A percentile compares a stretch with the other conserved stretches of the same genome.
These are phyloP conservation scores for Sherardia arvensis DNA, from an alignment of 257 asterid genomes.

Conservation along the genomic window DNA sequence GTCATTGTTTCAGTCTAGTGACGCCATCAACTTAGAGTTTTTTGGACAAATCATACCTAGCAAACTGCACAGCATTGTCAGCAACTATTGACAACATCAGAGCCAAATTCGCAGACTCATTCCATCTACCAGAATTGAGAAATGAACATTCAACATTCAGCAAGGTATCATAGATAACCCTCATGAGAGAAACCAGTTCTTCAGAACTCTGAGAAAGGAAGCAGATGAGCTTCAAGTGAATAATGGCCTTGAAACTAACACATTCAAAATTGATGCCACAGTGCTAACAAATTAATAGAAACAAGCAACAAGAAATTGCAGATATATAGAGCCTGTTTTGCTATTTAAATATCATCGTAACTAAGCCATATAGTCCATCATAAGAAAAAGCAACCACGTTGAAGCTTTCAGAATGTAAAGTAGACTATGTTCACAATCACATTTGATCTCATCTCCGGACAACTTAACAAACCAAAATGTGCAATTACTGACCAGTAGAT, in stretches of 20 bases:
- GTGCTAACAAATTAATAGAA: neutral
- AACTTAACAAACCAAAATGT: neutral
- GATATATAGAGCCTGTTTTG: neutral
- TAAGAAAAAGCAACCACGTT: neutral
- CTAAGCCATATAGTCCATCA: neutral
- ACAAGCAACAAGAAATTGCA: neutral
- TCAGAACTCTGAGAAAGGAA: slow-evolving; percentile 45
- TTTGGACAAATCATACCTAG: slow-evolving; percentile 35
- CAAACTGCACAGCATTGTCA: slow-evolving; percentile 51
- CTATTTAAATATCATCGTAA: neutral
- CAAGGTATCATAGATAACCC: slow-evolving; percentile 51
- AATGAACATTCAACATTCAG: slow-evolving; percentile 44
- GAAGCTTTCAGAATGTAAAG: neutral
- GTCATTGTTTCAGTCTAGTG: slow-evolving; percentile 16
- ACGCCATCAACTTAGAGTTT: slow-evolving; percentile 8
- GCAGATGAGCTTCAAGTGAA: neutral
- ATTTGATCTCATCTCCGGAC: neutral
- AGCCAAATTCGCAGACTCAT: slow-evolving; percentile 39
- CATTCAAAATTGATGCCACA: neutral
- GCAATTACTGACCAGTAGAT: slow-evolving; percentile 48
- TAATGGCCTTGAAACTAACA: too few species aligned
- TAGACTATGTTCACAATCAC: neutral
- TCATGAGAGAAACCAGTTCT: slow-evolving; percentile 36
- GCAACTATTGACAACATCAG: slow-evolving; percentile 58
- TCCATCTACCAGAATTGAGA: slow-evolving; percentile 41